phyloP scores from a whole-genome alignment of 2,329 filamentous ascomycete genomes.

The Xylariomycetidae sp. region DNA sequence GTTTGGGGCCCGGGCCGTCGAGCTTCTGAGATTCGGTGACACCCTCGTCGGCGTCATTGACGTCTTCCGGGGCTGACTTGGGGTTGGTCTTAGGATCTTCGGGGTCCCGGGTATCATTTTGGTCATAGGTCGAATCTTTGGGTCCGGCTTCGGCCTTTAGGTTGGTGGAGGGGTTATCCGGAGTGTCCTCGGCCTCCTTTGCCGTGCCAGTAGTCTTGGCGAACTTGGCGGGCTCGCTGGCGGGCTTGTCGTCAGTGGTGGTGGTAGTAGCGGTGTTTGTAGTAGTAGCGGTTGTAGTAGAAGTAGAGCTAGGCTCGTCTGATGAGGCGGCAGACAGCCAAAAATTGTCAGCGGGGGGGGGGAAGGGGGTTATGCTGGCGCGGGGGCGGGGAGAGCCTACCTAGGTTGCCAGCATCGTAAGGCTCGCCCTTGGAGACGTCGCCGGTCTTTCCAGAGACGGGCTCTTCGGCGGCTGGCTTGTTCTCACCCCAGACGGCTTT shows the following conservation, averaged over 20 bases:
- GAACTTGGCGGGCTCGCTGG: constrained; percentile 11
- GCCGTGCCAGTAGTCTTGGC: constrained; percentile 21
- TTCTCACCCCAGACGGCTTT: constrained; percentile 44
- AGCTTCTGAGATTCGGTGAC: constrained; percentile 30
- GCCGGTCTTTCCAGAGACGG: constrained; percentile 66
- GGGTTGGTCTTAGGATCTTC: constrained; percentile 30
- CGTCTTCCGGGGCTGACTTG: constrained; percentile 31
- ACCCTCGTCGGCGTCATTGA: constrained; percentile 29
- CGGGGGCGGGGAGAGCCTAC: constrained; percentile 37
- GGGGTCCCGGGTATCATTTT: constrained; percentile 37
- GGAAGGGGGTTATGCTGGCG: not conserved
- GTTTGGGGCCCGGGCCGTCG: constrained; percentile 39
- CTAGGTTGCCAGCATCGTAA: constrained; percentile 74
- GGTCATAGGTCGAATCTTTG: constrained; percentile 23
- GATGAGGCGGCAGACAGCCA: no score
- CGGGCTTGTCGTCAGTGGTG: constrained; percentile 9
- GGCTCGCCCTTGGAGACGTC: constrained; percentile 65
- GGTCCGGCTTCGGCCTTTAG: constrained; percentile 18
- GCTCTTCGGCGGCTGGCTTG: constrained; percentile 49
- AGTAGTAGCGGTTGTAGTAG: no score
- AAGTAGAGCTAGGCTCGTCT: no score
- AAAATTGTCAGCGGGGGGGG: no score
- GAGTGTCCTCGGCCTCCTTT: constrained; percentile 16
- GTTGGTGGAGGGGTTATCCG: constrained; percentile 23
- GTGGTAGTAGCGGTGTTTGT: no score